These are phyloP conservation scores for Verticillium alfalfae DNA, from an alignment of 2,329 filamentous ascomycete genomes.

Conservation along the genomic window DNA sequence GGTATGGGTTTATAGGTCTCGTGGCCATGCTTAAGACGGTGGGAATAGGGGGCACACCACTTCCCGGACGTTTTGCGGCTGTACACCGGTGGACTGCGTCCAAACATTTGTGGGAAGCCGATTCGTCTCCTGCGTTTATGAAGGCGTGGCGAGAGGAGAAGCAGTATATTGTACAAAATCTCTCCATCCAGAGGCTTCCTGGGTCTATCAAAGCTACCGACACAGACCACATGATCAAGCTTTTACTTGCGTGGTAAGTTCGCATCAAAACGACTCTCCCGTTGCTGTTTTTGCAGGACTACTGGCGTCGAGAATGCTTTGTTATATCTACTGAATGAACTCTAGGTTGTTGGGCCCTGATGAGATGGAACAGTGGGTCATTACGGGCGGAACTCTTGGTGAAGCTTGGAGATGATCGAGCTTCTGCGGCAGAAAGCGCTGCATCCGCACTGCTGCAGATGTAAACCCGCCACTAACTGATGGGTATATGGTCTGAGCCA, in stretches of 20 bases:
- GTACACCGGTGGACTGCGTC: conserved; percentile 30
- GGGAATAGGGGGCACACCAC: background rate
- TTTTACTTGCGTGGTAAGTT: conserved; percentile 31
- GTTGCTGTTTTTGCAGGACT: too few relatives aligned
- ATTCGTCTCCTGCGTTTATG: conserved; percentile 33
- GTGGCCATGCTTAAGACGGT: conserved; percentile 24
- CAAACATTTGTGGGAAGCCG: conserved; percentile 35
- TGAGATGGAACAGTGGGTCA: conserved; percentile 10
- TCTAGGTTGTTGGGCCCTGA: conserved; percentile 9
- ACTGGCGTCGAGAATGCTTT: too few relatives aligned
- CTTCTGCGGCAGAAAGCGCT: too few relatives aligned
- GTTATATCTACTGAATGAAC: background rate
- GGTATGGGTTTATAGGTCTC: conserved; percentile 24
- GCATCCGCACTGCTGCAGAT: too few relatives aligned
- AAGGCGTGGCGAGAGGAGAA: conserved; percentile 36
- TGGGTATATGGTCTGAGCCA: too few relatives aligned
- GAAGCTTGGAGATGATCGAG: too few relatives aligned
- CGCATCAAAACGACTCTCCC: background rate
- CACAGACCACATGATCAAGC: conserved; percentile 30
- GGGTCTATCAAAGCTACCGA: conserved; percentile 27
- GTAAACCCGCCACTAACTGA: too few relatives aligned
- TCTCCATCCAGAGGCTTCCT: conserved; percentile 29
- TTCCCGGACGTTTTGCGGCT: conserved; percentile 12
- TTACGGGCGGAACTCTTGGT: background rate
- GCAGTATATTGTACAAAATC: conserved; percentile 25